A percentile compares a stretch with the other conserved stretches of the same genome.
Conservation (phyloP, 208 protist genomes). For the Vickermania spadyakhi region DNA sequence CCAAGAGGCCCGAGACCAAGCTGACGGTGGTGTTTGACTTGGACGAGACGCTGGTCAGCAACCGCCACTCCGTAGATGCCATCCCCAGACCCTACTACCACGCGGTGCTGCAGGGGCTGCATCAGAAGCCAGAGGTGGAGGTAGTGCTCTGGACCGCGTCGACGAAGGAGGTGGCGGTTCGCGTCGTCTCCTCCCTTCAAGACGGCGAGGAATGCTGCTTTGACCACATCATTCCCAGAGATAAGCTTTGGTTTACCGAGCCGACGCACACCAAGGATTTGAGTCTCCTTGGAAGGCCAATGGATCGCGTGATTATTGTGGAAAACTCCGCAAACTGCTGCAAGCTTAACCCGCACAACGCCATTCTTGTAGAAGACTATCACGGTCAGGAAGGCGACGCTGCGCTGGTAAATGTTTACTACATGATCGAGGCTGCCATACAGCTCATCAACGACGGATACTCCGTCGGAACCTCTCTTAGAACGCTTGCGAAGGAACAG, state of each 20-base stretch:
- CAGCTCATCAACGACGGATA: conserved; percentile 19
- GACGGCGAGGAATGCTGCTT: conserved; percentile 66
- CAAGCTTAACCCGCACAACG: conserved; percentile 81
- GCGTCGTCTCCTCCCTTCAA: conserved; percentile 71
- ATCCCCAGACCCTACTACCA: conserved; percentile 82
- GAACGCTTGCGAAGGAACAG: conserved; percentile 34
- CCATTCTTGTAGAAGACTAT: conserved; percentile 85
- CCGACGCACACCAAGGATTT: conserved; percentile 89
- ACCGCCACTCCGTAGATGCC: conserved; percentile 53
- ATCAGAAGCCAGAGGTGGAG: conserved; percentile 76
- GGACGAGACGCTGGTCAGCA: conserved; percentile 90
- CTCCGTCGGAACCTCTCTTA: conserved; percentile 40
- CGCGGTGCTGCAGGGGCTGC: conserved; percentile 79
- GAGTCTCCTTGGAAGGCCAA: conserved; percentile 80
- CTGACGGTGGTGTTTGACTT: conserved; percentile 89
- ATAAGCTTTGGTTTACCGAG: conserved; percentile 87
- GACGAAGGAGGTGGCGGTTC: conserved; percentile 78
- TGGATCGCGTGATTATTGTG: conserved; percentile 83
- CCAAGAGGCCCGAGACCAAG: background rate
- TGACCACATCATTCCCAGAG: conserved; percentile 84
- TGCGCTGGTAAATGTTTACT: conserved; percentile 84
- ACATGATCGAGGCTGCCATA: conserved; percentile 69
- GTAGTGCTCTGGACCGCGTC: conserved; percentile 91
- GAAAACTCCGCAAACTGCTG: conserved; percentile 90
- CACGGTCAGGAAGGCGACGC: conserved; percentile 63